Evolutionary conservation across 2,329 filamentous ascomycete species (phyloP), one percentile per base, ranked within the genome.

Genomic region (Microdochium nivale): DNA sequence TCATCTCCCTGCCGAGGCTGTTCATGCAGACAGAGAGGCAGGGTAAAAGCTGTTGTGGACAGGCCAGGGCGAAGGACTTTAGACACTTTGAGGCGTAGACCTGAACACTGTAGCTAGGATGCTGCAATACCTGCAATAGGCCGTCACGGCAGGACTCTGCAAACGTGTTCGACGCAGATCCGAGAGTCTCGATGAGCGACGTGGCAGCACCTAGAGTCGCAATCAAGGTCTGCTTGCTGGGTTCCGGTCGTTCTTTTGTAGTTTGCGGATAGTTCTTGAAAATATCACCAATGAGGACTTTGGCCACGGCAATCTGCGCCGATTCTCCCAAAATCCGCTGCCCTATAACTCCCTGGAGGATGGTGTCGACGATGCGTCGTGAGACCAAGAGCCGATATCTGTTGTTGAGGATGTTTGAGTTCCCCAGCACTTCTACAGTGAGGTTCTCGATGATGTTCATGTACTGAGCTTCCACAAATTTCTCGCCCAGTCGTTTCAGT

Each of bases 11-110:
- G 55, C 84, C 88, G 54, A 99, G 79, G 65, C 90, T 96, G 67
- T 96, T 96, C 87, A 97, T 91, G 67, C 91, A 97, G 47, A 97
- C 88, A 0, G 92, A 95, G 19, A 97, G 83, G 56, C 90, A 94
- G 2, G 90, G 88, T 4, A 97, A 74, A 5, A 99, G 80, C 64
- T 97, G 92, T 59, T 95, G 88, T 3, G 94, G 94, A 59, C 90
- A 96, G 14, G 90, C 90, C 44, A 96, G 76, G 1, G 95, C 88
- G 62, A 97, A 94, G 0, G 80, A 83, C 59, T 92, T 90, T 60
- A 97, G 75, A 62, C 90, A 96, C 54, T 88, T 81, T 3, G 94
- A 89, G 1, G 90, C 86, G 61, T 94, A 87, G 2, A 97, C 84
- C 64, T 99, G 94, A 2, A 99, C 94, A 3, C 90, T 94, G 67